Conservation (phyloP, 352 stramenopile species). For the Aphanomyces euteiches region DNA sequence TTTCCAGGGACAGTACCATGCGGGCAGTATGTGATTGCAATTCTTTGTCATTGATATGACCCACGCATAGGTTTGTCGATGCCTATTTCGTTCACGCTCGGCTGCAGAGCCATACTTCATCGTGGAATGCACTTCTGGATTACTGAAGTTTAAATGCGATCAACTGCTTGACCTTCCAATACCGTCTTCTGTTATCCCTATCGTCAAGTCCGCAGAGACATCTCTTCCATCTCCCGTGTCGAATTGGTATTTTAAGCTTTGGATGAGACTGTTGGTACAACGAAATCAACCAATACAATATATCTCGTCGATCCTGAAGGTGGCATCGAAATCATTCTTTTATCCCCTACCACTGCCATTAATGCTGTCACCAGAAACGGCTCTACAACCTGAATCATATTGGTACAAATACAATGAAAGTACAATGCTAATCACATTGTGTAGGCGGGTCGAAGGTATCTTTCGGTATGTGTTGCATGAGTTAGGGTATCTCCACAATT, state of each 20-base stretch:
- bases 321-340: background rate
- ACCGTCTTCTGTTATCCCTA: background rate
- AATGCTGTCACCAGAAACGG: background rate
- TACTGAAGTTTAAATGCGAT: constrained; percentile 9
- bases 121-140: constrained; percentile 5
- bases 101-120: constrained; percentile 6
- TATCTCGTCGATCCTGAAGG: background rate
- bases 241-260: constrained; percentile 19
- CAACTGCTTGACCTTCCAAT: background rate
- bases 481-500: background rate
- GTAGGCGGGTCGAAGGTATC: constrained; percentile 4
- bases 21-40: constrained; percentile 7
- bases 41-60: constrained; percentile 3
- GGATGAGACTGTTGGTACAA: background rate
- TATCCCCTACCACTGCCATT: constrained; percentile 1
- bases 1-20: background rate
- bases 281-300: background rate
- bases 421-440: background rate
- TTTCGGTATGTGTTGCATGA: background rate
- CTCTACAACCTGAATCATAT: constrained; percentile 19
- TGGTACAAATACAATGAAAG: constrained; percentile 9
- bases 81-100: constrained; percentile 17
- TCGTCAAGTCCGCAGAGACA: background rate
- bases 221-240: background rate
- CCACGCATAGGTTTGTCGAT: constrained; percentile 1